Base-by-base conservation (phyloP, 75 land plant genomes). In the Pinus taeda region DNA sequence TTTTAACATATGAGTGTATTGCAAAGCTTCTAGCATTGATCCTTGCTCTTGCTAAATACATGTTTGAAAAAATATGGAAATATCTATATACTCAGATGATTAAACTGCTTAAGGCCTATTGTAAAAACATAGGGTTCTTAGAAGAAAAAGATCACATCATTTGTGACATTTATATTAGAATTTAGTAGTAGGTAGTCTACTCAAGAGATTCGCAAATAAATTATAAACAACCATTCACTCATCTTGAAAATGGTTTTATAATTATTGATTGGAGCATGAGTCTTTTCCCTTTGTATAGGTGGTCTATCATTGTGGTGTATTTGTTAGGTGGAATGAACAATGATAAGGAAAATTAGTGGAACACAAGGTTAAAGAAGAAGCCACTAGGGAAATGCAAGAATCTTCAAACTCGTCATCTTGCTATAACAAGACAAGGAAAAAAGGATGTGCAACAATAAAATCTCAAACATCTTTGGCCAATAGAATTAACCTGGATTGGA, bases 321-420 rank as follows among this genome's bases (percentile, higher is more conserved):
- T 82, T 96, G 37, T 92, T 97, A 3, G 95, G 99, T 4, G 81
- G 99, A 11, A 96, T 98, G 4, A 97, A 96, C 80, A 96, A 96
- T 75, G 99, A 96, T 29, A 93, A 93, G 13, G 94, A 96, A 80
- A 96, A 96, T 80, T 85, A 96, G 81, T 96, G 99, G 99, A 96
- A 96, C 87, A 96, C 99, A 39, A 89, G 93, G 85, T 88, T 96
- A 55, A 96, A 96, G 84, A 96, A 96, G 89, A 94, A 92, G 85
- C 92, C 94, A 24, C 3, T 57, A 1, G 14, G 21, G 37, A 67
- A 37, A 67, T n/a, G 2, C 17, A 37, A 67, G 45, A 20, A 67
- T 67, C 37, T 15, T 5, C 71, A 67, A 2, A 12, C 36, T 14
- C 1, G 11, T 39, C 45, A 1, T 36, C 45, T 37, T 18, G 17